These are phyloP conservation scores for Fusarium pseudocircinatum DNA, from an alignment of 2,329 filamentous ascomycete species.

Conservation along the genomic window DNA sequence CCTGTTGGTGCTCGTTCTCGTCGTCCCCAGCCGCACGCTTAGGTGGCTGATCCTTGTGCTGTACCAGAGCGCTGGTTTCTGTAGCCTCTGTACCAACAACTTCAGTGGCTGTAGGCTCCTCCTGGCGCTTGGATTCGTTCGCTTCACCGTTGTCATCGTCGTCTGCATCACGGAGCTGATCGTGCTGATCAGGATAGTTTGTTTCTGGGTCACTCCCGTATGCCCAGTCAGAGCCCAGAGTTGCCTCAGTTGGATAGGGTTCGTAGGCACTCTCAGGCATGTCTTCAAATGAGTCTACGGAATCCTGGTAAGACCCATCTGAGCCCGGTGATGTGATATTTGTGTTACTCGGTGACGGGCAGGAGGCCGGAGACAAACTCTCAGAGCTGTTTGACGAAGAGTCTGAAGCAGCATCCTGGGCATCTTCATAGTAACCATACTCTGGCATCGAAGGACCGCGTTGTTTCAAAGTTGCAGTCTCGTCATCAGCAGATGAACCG, in stretches of 20 bases:
- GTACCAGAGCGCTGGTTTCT: not conserved
- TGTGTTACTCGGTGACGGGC: not conserved
- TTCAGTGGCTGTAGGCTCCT: too few relatives aligned
- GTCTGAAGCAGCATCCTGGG: not conserved
- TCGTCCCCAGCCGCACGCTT: not conserved
- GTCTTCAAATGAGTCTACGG: not conserved
- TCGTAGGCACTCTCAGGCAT: not conserved
- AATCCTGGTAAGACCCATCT: not conserved
- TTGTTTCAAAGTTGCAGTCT: too few relatives aligned
- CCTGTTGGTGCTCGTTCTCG: not conserved
- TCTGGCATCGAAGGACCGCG: accelerated
- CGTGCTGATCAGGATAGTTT: too few relatives aligned
- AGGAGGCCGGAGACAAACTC: not conserved
- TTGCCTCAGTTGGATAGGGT: accelerated
- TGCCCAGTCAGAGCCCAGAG: accelerated
- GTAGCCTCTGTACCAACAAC: accelerated
- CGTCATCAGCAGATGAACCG: not conserved
- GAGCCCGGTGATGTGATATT: not conserved
- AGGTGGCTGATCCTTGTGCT: not conserved
- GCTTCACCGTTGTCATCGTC: not conserved
- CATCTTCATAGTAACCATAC: too few relatives aligned
- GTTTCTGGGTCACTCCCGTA: not conserved
- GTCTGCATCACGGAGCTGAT: not conserved
- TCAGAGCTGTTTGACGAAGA: not conserved
- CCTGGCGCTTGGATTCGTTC: not conserved